phyloP scores from a whole-genome alignment of 164 flowering plant genomes.

The Kalanchoe fedtschenkoi region DNA sequence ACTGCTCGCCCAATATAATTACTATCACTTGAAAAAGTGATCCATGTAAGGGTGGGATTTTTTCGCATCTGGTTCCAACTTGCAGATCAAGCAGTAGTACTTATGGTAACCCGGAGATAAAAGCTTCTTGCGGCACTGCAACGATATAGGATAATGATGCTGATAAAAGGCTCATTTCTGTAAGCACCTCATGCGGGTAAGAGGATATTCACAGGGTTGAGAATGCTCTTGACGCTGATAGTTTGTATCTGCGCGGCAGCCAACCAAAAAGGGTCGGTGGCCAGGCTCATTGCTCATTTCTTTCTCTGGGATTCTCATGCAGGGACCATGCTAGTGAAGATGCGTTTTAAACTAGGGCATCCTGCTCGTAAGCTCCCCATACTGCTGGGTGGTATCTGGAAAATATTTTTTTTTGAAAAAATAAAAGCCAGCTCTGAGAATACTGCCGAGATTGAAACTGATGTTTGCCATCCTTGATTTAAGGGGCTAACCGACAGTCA shows the following conservation, averaged over 20 bases:
- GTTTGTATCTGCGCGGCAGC: slow-evolving; percentile 51
- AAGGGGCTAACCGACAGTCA: too few relatives aligned
- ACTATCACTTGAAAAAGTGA: too few relatives aligned
- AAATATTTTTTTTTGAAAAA: too few relatives aligned
- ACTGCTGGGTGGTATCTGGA: slow-evolving; percentile 16
- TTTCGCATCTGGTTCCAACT: too few relatives aligned
- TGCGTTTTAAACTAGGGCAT: slow-evolving; percentile 82
- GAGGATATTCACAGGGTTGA: slow-evolving; percentile 64
- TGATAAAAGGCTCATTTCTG: too few relatives aligned
- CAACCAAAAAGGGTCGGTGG: slow-evolving; percentile 34
- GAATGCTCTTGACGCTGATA: slow-evolving; percentile 79
- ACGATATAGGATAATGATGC: too few relatives aligned
- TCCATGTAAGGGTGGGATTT: too few relatives aligned
- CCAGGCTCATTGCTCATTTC: neutral
- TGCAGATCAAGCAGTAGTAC: too few relatives aligned
- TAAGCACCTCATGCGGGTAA: slow-evolving; percentile 19
- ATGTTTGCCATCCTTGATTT: neutral
- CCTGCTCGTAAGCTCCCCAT: slow-evolving; percentile 54
- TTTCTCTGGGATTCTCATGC: slow-evolving; percentile 12
- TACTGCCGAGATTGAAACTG: neutral
- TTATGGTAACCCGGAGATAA: too few relatives aligned
- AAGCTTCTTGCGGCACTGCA: too few relatives aligned
- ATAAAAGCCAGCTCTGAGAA: too few relatives aligned
- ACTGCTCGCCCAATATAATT: too few relatives aligned
- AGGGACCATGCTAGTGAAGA: slow-evolving; percentile 56